phyloP scores from a whole-genome alignment of 305 asterid species.

The Fraxinus floribunda region DNA sequence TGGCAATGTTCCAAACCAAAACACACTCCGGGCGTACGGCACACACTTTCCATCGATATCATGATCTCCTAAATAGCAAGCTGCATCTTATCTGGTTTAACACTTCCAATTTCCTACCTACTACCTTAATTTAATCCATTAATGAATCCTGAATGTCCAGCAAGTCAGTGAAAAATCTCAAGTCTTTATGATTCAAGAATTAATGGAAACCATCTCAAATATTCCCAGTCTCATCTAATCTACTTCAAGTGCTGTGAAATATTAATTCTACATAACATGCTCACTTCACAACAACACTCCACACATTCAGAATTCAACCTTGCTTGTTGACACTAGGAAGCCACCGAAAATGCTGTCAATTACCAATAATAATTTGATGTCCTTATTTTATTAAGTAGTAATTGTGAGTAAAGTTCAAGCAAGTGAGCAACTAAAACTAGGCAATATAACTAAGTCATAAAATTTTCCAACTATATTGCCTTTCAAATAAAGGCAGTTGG shows the following conservation, averaged over 20 bases:
- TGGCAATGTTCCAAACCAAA: not conserved
- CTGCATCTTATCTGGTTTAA: not conserved
- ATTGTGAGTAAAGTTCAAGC: not conserved
- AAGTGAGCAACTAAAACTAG: conserved; percentile 13
- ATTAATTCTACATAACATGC: not conserved
- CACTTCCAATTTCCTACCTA: not conserved
- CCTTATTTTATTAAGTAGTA: not conserved
- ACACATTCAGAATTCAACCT: not conserved
- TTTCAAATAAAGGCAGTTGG: conserved; percentile 13
- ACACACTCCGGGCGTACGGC: not conserved
- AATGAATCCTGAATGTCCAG: not conserved
- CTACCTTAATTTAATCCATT: not conserved
- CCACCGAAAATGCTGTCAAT: conserved; percentile 1
- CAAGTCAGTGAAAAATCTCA: not conserved
- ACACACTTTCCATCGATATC: not conserved
- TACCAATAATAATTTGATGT: not conserved
- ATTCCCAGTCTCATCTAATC: not conserved
- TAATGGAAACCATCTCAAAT: not conserved
- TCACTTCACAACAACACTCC: conserved; percentile 7
- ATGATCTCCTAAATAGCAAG: not conserved
- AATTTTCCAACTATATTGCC: not conserved
- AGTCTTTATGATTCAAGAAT: not conserved
- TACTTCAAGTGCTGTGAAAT: not conserved
- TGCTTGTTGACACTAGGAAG: not conserved
- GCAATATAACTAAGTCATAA: conserved; percentile 1